These are phyloP conservation scores for Xerocomellus dryophilus DNA, from an alignment of 768 basidiomycete species.

Conservation along the genomic window DNA sequence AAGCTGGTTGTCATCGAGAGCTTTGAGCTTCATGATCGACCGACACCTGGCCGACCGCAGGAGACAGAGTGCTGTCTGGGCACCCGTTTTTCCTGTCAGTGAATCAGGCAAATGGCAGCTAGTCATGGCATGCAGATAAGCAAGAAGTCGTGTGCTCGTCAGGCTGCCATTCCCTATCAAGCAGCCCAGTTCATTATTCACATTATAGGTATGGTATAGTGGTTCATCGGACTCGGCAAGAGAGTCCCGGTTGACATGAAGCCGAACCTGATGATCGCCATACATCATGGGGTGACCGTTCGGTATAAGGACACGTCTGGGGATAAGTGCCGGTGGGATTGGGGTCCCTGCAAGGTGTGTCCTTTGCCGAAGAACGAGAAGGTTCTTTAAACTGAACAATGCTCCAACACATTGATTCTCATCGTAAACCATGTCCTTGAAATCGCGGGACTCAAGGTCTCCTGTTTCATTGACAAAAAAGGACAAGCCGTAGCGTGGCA, in stretches of 20 bases:
- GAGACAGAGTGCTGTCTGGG: background rate
- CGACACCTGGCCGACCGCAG: conserved; percentile 8
- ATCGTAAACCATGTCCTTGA: conserved; percentile 39
- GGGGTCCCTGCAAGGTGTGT: background rate
- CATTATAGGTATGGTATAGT: background rate
- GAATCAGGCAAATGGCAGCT: background rate
- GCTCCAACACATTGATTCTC: conserved; percentile 37
- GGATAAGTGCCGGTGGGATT: background rate
- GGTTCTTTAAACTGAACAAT: conserved; percentile 38
- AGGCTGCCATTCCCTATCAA: background rate
- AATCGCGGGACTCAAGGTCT: conserved; percentile 37
- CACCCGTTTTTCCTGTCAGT: background rate
- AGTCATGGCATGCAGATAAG: background rate
- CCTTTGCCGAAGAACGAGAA: conserved; percentile 25
- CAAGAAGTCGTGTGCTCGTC: background rate
- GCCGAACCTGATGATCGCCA: too few relatives aligned
- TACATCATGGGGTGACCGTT: background rate
- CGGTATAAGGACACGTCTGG: background rate
- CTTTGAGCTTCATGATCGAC: conserved; percentile 37
- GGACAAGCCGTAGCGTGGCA: conserved; percentile 37
- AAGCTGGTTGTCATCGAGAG: background rate
- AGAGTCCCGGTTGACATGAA: too few relatives aligned
- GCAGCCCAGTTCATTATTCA: background rate
- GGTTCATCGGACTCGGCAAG: background rate
- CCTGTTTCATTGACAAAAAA: conserved; percentile 32